Conservation (phyloP, 192 early-diverging fungal genomes). For the Dissophora globulifera region DNA sequence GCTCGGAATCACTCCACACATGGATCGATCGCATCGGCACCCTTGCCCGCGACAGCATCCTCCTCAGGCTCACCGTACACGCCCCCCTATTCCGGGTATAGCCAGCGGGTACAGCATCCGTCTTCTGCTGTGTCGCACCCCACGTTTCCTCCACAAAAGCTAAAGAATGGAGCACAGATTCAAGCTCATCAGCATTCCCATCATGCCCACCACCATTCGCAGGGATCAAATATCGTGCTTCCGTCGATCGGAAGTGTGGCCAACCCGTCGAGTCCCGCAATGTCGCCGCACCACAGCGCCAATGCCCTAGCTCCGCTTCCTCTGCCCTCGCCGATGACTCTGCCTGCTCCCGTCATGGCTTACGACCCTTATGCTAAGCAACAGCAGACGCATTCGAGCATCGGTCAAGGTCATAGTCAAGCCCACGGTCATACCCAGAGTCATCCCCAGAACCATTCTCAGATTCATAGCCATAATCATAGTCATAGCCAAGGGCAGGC, state of each 20-base stretch:
- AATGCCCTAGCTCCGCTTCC: conserved; percentile 1
- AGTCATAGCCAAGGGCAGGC: too few relatives aligned
- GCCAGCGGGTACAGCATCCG: background rate
- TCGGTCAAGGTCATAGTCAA: conserved; percentile 3
- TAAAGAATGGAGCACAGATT: too few relatives aligned
- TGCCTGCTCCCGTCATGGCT: conserved; percentile 24
- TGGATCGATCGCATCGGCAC: conserved; percentile 27
- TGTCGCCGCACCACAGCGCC: conserved; percentile 33
- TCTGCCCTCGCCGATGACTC: conserved; percentile 35
- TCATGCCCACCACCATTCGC: conserved; percentile 5
- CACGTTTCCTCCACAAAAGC: background rate
- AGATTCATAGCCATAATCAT: conserved; percentile 15
- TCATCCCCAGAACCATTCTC: conserved; percentile 8
- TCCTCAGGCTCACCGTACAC: conserved; percentile 32
- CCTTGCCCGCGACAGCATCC: conserved; percentile 33
- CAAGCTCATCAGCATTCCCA: conserved; percentile 24
- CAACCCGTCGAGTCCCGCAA: conserved; percentile 31
- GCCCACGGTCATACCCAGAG: background rate
- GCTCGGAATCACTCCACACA: conserved; percentile 17
- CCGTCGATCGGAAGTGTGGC: conserved; percentile 39
- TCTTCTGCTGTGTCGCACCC: conserved; percentile 3
- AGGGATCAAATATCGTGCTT: conserved; percentile 8
- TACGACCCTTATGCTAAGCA: conserved; percentile 27
- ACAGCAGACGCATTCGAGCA: conserved; percentile 14
- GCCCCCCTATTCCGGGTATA: conserved; percentile 16